phyloP scores from a whole-genome alignment of 495 filamentous ascomycete species.

The Monascus purpureus region DNA sequence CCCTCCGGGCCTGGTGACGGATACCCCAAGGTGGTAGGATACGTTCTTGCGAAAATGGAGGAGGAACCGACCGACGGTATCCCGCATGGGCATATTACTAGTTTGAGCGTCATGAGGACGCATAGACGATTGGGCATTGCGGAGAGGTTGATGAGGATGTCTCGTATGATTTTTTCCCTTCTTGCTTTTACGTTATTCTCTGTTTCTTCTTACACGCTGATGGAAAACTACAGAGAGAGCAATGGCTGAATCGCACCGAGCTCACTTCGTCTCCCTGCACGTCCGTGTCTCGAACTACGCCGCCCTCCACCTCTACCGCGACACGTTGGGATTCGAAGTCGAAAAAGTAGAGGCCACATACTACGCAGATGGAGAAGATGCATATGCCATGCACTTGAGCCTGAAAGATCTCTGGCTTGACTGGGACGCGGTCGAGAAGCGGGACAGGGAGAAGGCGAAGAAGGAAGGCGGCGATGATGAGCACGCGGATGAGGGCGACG shows the following conservation, averaged over 20 bases:
- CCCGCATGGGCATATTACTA: conserved; percentile 93
- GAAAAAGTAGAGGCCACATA: conserved; percentile 88
- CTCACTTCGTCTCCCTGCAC: conserved; percentile 86
- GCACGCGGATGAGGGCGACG: conserved; percentile 39
- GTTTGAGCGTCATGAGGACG: conserved; percentile 89
- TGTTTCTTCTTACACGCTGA: neutral
- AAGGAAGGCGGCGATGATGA: conserved; percentile 18
- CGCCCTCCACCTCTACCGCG: conserved; percentile 80
- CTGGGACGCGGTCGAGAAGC: conserved; percentile 29
- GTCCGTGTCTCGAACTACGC: conserved; percentile 88
- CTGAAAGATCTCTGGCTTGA: conserved; percentile 45
- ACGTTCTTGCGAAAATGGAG: conserved; percentile 99
- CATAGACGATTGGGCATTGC: conserved; percentile 83
- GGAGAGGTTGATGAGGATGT: conserved; percentile 93
- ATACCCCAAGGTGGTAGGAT: conserved; percentile 95
- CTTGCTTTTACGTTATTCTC: conserved; percentile 2
- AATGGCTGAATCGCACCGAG: conserved; percentile 88
- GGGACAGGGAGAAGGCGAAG: conserved; percentile 26
- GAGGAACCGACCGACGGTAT: conserved; percentile 87
- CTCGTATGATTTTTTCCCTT: conserved; percentile 64
- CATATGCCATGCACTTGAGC: conserved; percentile 84
- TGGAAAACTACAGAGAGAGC: conserved; percentile 52
- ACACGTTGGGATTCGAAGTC: conserved; percentile 82
- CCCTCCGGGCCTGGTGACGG: conserved; percentile 38
- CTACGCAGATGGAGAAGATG: conserved; percentile 97